A percentile compares a stretch with the other conserved stretches of the same genome.
Evolutionary conservation across 306 rosid genomes (phyloP).

Genomic region (Ochetophila trinervis): DNA sequence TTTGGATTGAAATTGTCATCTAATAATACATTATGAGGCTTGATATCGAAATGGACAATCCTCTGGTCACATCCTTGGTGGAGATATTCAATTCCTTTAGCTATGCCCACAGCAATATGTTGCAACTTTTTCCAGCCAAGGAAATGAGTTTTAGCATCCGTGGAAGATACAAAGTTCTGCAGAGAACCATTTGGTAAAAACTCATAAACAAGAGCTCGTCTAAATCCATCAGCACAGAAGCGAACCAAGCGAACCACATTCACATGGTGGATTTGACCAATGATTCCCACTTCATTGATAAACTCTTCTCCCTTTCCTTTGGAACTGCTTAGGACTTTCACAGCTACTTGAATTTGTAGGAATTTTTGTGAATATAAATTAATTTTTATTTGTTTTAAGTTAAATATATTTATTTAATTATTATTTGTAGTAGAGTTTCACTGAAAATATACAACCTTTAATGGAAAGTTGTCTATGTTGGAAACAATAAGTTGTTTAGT

Average conservation of each 20-base stretch:
- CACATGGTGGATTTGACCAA: conserved; percentile 38
- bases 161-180: conserved; percentile 28
- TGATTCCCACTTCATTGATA: conserved; percentile 40
- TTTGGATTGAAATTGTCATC: conserved; percentile 34
- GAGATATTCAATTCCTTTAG: conserved; percentile 33
- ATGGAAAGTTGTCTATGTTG: too few relatives aligned
- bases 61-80: conserved; percentile 37
- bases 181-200: conserved; percentile 32
- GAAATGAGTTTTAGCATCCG: conserved; percentile 2
- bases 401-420: too few relatives aligned
- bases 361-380: too few relatives aligned
- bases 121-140: conserved; percentile 39
- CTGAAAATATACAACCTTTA: too few relatives aligned
- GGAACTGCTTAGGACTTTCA: conserved; percentile 25
- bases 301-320: conserved; percentile 33
- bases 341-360: conserved; percentile 26
- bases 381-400: too few relatives aligned
- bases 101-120: conserved; percentile 29
- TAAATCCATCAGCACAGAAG: conserved; percentile 7
- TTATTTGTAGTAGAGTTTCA: too few relatives aligned
- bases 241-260: conserved; percentile 31
- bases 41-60: conserved; percentile 39
- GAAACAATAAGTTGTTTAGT: too few relatives aligned
- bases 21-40: conserved; percentile 35
- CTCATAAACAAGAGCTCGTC: conserved; percentile 14